Evolutionary conservation across 305 asterid genomes (phyloP), one percentile per base, ranked within the genome.

Genomic region (Fraxinus angustifolia): DNA sequence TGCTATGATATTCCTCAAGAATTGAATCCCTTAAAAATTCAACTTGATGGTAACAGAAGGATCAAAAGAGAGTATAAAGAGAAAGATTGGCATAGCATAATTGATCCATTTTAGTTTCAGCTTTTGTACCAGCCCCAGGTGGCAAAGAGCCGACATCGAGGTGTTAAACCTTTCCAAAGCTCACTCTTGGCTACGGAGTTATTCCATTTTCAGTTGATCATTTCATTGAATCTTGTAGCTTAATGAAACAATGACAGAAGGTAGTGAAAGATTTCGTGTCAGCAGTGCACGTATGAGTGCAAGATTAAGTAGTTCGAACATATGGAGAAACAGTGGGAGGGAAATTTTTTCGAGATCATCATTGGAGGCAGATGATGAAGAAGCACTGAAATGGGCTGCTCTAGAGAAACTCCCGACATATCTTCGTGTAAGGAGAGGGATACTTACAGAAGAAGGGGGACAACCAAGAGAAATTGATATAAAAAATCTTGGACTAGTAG

Each of bases 381-480:
- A 94, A 42, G 97, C 98, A 2, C 80, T 96, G 35, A 94, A 85
- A 84, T 96, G 99, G 99, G 99, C 99, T 5, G 94, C 98, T 28
- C 68, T 94, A 35, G 97, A 96, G 88, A 92, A 87, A 73, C 96
- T 96, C 10, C 98, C 99, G 0, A 96, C 97, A 0, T 84, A 87
- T 75, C 87, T 89, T 36, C 98, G 98, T 34, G 85, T 96, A 31
- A 81, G 89, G 78, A 88, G 96, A 84, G 99, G 98, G 21, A 86
- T 96, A 33, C 91, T 94, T 2, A 81, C 86, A 16, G 96, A 85
- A 82, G 94, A 82, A 60, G 86, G 87, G 72, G 99, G 98, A 2
- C 87, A 84, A 5, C 31, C 89, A 1, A 82, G 88, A 77, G 98
- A 96, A 75, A 83, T 96, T 21, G 98, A 96, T 58, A 82, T 94